Base-by-base conservation (phyloP, 306 rosid species). In the Sechiopsis laciniata region DNA sequence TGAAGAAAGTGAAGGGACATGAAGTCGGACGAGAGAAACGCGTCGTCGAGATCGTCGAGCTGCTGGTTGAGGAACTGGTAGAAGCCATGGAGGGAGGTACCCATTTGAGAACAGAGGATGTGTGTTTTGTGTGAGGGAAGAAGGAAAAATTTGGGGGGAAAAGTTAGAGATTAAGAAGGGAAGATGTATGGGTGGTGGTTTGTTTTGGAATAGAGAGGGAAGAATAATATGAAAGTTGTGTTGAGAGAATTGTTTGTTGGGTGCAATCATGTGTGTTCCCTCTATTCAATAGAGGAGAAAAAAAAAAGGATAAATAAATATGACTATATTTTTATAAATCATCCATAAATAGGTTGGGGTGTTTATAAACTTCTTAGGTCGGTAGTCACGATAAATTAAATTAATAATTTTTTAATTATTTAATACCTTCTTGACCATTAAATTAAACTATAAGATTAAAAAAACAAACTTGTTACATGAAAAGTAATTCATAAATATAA, bases 1-100 rank as follows among this genome's bases (percentile, higher is more conserved):
- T 87, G 88, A 11, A 88, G 96, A 83, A 89, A 87, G n/a, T 87
- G 88, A 73, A 86, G 55, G 32, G 97, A 91, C 92, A 89, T 88
- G 83, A 91, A 85, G 55, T 78, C 80, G 37, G 81, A 77, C 0
- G 92, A 83, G 74, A 80, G 73, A 45, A 81, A 78, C 15, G 86
- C 76, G 57, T 72, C 81, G 55, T 87, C 78, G 7, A 91, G 92
- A 24, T 89, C 87, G 76, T 83, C 79, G 74, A 91, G 89, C 66
- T 84, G 86, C 45, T 84, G 89, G 5, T 77, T 80, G 7, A 91
- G 85, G 37, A 85, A 85, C 80, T 83, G 86, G 86, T 85, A 91
- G 84, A 91, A 91, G 48, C 88, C 97, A 91, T 77, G 82, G n/a
- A 88, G 89, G 21, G 95, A 56, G 35, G 63, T 78, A 54, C 42